Conservation (phyloP, 1,284 basidiomycete species). For the Apiotrichum mycotoxinovorans region DNA sequence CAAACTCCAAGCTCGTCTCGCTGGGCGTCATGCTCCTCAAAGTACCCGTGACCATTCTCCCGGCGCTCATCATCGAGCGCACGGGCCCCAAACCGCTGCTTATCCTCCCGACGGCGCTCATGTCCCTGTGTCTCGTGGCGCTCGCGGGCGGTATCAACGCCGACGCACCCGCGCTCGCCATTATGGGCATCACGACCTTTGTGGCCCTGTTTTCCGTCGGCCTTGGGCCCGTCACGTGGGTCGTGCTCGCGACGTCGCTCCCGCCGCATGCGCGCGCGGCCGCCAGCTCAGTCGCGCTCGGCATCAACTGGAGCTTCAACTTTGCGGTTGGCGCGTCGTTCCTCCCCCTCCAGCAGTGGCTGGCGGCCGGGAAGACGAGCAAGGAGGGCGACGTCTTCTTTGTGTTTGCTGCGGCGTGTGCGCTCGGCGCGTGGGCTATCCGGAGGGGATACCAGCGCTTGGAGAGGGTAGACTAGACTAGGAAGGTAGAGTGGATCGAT, state of each 20-base stretch:
- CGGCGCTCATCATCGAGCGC: conserved; percentile 50
- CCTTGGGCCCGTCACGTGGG: conserved; percentile 44
- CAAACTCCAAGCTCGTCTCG: conserved; percentile 39
- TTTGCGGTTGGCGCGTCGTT: conserved; percentile 38
- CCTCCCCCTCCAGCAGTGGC: conserved; percentile 33
- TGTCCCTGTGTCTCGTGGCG: conserved; percentile 24
- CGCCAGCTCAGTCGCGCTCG: conserved; percentile 34
- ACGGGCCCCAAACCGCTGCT: conserved; percentile 30
- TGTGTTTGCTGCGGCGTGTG: conserved; percentile 28
- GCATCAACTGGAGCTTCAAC: conserved; percentile 39
- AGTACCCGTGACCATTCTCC: conserved; percentile 49
- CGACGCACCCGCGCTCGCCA: conserved; percentile 20
- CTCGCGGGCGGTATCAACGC: conserved; percentile 38
- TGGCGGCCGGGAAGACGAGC: conserved; percentile 21
- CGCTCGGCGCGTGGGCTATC: conserved; percentile 9
- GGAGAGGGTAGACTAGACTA: not conserved
- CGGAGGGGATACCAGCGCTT: not conserved
- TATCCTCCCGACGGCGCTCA: conserved; percentile 27
- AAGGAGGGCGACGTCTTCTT: conserved; percentile 42
- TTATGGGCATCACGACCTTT: conserved; percentile 30
- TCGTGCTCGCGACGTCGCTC: conserved; percentile 40
- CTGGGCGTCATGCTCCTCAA: conserved; percentile 47
- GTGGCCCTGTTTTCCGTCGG: conserved; percentile 37
- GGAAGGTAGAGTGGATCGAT: not conserved
- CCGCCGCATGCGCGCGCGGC: conserved; percentile 36